phyloP scores from a whole-genome alignment of 2,329 filamentous ascomycete genomes.

The Aspergillus ochraceus region DNA sequence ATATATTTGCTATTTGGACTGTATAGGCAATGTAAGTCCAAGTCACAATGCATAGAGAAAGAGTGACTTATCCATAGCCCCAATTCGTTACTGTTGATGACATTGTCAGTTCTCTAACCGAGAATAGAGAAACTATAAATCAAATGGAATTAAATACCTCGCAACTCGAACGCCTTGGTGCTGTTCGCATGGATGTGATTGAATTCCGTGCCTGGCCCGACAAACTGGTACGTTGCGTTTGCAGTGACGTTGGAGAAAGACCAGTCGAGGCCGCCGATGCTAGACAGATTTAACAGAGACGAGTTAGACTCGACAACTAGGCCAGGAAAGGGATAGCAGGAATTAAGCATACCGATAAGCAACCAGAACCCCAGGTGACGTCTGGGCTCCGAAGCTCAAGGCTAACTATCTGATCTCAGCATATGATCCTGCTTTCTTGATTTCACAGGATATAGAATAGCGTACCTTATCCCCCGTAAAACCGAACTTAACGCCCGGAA shows the following conservation, averaged over 20 bases:
- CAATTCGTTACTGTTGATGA: constrained; percentile 54
- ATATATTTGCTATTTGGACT: constrained; percentile 56
- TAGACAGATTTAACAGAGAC: constrained; percentile 17
- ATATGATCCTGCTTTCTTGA: background rate
- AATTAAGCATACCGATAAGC: constrained; percentile 43
- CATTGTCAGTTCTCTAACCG: background rate
- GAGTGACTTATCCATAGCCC: constrained; percentile 50
- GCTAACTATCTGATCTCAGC: constrained; percentile 37
- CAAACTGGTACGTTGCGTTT: constrained; percentile 56
- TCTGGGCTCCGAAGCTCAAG: constrained; percentile 55
- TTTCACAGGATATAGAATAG: too few species aligned
- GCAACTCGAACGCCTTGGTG: constrained; percentile 54
- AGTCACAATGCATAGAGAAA: background rate
- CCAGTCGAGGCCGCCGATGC: constrained; percentile 60
- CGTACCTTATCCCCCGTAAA: constrained; percentile 52
- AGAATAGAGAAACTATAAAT: background rate
- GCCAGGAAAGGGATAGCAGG: background rate
- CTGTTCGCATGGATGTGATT: constrained; percentile 43
- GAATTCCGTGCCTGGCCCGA: constrained; percentile 41
- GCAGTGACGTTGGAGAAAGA: constrained; percentile 61
- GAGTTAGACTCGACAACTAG: background rate
- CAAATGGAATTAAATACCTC: constrained; percentile 26
- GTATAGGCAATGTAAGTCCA: constrained; percentile 6
- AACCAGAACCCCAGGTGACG: constrained; percentile 51
- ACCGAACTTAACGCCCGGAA: constrained; percentile 55